Conservation (phyloP, 2,329 filamentous ascomycete genomes). For the Neurospora sp. region DNA sequence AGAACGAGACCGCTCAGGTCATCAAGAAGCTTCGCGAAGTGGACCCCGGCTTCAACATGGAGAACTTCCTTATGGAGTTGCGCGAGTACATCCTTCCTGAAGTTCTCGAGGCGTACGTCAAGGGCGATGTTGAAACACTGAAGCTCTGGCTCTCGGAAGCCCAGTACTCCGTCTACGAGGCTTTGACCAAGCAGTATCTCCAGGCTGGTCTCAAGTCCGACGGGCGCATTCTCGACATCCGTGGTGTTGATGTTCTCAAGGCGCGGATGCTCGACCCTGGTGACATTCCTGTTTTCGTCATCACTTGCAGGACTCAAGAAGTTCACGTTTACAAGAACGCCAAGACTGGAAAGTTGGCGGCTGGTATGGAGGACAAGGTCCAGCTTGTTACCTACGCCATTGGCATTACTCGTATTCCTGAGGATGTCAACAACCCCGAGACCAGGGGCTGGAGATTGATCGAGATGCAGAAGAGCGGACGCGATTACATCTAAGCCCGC, state of each 20-base stretch:
- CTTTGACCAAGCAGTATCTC: slow-evolving; percentile 93
- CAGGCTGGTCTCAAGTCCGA: slow-evolving; percentile 89
- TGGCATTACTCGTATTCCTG: slow-evolving; percentile 83
- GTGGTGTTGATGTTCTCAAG: slow-evolving; percentile 80
- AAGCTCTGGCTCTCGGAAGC: slow-evolving; percentile 95
- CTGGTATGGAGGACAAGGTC: slow-evolving; percentile 97
- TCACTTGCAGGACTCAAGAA: slow-evolving; percentile 93
- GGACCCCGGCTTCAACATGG: slow-evolving; percentile 89
- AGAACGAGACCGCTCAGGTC: slow-evolving; percentile 95
- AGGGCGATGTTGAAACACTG: slow-evolving; percentile 82
- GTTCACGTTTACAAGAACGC: slow-evolving; percentile 93
- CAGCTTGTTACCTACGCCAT: slow-evolving; percentile 98
- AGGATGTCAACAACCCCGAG: slow-evolving; percentile 95
- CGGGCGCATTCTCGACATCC: slow-evolving; percentile 88
- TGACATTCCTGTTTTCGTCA: slow-evolving; percentile 90
- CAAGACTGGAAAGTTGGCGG: slow-evolving; percentile 81
- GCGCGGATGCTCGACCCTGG: slow-evolving; percentile 76
- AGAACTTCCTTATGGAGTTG: slow-evolving; percentile 89
- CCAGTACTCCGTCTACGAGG: slow-evolving; percentile 93
- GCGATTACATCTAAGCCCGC: slow-evolving; percentile 59
- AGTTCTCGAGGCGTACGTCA: slow-evolving; percentile 95
- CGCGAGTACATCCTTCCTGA: slow-evolving; percentile 97
- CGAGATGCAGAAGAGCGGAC: slow-evolving; percentile 95
- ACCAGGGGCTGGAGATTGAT: slow-evolving; percentile 95
- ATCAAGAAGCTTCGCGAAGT: slow-evolving; percentile 97